phyloP scores from a whole-genome alignment of 768 basidiomycete genomes.

The Boletus vermiculosoides region DNA sequence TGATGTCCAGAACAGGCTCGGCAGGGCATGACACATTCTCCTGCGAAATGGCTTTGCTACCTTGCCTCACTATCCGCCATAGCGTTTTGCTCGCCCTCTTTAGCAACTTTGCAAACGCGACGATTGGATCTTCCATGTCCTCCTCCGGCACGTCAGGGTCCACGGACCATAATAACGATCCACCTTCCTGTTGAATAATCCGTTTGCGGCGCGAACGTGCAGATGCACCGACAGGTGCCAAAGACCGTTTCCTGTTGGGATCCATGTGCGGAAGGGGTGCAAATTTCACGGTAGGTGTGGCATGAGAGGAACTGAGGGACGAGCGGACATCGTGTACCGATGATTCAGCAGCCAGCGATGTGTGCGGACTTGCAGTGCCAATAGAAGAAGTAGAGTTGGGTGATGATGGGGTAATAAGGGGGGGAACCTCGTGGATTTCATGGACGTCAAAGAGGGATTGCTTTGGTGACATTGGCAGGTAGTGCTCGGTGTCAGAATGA shows the following conservation, averaged over 20 bases:
- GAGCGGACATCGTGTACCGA: conserved; percentile 9
- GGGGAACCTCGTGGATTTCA: conserved; percentile 19
- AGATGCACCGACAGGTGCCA: conserved; percentile 54
- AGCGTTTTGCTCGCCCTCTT: conserved; percentile 40
- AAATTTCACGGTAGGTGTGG: conserved; percentile 46
- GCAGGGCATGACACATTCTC: conserved; percentile 6
- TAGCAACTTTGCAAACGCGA: conserved; percentile 49
- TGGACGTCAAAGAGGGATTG: conserved; percentile 11
- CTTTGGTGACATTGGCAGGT: conserved; percentile 14
- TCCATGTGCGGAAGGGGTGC: conserved; percentile 57
- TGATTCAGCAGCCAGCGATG: conserved; percentile 5
- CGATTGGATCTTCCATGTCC: conserved; percentile 45
- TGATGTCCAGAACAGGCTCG: conserved; percentile 21
- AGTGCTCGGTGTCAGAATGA: background rate
- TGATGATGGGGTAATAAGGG: conserved; percentile 8
- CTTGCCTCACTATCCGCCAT: conserved; percentile 51
- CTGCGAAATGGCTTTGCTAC: conserved; percentile 19
- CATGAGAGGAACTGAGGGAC: conserved; percentile 17
- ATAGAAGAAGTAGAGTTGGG: conserved; percentile 19
- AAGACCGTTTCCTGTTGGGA: conserved; percentile 47
- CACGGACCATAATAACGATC: conserved; percentile 19
- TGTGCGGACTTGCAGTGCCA: conserved; percentile 10
- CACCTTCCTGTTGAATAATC: conserved; percentile 18
- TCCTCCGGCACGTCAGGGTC: conserved; percentile 29
- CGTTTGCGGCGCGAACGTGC: conserved; percentile 36